A percentile compares a stretch with the other conserved stretches of the same genome.
Evolutionary conservation across 1,284 basidiomycete species (phyloP).

Genomic region (Athelia psychrophila): DNA sequence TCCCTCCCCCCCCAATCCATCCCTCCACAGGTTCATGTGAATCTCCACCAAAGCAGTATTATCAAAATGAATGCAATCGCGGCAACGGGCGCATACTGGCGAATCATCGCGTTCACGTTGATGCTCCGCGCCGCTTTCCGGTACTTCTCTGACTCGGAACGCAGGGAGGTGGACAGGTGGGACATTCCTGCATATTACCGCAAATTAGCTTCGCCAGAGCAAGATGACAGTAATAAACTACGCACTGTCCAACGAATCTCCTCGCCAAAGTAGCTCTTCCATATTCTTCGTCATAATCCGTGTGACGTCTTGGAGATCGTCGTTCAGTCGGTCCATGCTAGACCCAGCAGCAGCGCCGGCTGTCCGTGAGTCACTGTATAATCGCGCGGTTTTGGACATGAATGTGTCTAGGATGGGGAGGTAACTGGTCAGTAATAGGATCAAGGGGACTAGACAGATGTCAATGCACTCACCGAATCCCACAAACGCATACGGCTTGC

Average conservation of each 20-base stretch:
- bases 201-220: background rate
- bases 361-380: conserved; percentile 93
- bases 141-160: conserved; percentile 97
- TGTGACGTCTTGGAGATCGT: conserved; percentile 96
- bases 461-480: conserved; percentile 83
- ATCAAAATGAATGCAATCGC: conserved; percentile 80
- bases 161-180: conserved; percentile 93
- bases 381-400: conserved; percentile 95
- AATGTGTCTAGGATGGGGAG: conserved; percentile 92
- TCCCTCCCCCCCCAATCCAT: conserved; percentile 7
- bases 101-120: conserved; percentile 90
- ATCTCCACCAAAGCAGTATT: conserved; percentile 91
- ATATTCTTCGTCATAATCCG: conserved; percentile 99
- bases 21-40: no score
- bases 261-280: conserved; percentile 98
- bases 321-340: conserved; percentile 87
- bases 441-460: conserved; percentile 2
- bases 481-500: conserved; percentile 94
- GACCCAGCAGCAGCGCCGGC: conserved; percentile 68
- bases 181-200: conserved; percentile 77
- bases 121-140: conserved; percentile 94
- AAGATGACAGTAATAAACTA: conserved; percentile 10
- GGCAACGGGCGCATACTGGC: conserved; percentile 93
- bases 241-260: conserved; percentile 93
- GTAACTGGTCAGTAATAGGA: conserved; percentile 4